These are phyloP conservation scores for Simplicillium sp. DNA, from an alignment of 2,329 filamentous ascomycete species.

Conservation along the genomic window DNA sequence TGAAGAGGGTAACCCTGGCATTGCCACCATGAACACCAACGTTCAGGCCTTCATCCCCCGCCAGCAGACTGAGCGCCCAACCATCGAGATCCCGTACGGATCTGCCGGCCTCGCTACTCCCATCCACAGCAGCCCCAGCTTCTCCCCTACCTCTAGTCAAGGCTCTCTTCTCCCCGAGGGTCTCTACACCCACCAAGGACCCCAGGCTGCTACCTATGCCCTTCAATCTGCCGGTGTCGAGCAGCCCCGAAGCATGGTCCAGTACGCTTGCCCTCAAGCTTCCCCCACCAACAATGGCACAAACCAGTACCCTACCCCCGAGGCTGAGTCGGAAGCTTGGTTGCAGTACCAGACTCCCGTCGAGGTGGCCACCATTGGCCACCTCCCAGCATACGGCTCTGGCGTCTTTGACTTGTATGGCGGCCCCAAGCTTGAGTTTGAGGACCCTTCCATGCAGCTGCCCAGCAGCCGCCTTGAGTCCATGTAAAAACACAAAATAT, in stretches of 20 bases:
- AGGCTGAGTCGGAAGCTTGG: conserved; percentile 40
- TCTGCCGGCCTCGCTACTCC: conserved; percentile 36
- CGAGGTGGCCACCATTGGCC: conserved; percentile 45
- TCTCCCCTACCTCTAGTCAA: conserved; percentile 44
- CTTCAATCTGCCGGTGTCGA: conserved; percentile 38
- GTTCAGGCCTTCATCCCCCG: conserved; percentile 43
- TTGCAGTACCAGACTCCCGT: conserved; percentile 49
- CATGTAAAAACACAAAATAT: conserved; percentile 28
- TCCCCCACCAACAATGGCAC: conserved; percentile 18
- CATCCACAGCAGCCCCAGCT: conserved; percentile 50
- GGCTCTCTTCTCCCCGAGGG: conserved; percentile 43
- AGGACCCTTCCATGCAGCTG: conserved; percentile 48
- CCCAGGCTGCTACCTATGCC: conserved; percentile 37
- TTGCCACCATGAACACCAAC: conserved; percentile 51
- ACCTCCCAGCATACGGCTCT: conserved; percentile 38
- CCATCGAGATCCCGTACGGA: conserved; percentile 42
- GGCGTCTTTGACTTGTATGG: conserved; percentile 44
- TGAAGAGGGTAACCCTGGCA: conserved; percentile 51
- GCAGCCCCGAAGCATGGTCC: conserved; percentile 31
- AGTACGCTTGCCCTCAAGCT: conserved; percentile 33
- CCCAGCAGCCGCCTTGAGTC: conserved; percentile 49
- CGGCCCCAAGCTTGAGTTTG: conserved; percentile 45
- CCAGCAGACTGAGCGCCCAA: conserved; percentile 34
- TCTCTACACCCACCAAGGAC: conserved; percentile 47
- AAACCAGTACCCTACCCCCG: conserved; percentile 26